Evolutionary conservation across 495 filamentous ascomycete species (phyloP).

Genomic region (Daldinia childiae): DNA sequence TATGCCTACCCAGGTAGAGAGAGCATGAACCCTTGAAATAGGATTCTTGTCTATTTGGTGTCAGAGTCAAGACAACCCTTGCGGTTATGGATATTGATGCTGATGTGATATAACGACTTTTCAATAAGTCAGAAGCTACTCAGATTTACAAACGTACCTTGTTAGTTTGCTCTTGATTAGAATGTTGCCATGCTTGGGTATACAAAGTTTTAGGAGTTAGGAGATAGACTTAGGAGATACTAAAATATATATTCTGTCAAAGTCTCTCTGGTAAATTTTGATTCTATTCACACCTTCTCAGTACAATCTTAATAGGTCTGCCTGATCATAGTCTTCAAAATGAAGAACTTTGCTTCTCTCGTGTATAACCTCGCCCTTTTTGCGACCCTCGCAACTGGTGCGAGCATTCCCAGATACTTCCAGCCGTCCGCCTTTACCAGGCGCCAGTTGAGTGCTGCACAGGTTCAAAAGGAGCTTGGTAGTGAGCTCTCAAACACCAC

Average conservation of each 20-base stretch:
- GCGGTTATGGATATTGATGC: background rate
- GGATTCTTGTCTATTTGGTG: background rate
- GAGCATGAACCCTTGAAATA: background rate
- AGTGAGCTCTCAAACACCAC: conserved; percentile 5
- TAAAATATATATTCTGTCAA: background rate
- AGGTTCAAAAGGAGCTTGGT: background rate
- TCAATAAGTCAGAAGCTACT: background rate
- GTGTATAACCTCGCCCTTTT: background rate
- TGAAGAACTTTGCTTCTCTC: background rate
- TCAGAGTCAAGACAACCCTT: background rate
- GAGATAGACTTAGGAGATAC: background rate
- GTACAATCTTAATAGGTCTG: background rate
- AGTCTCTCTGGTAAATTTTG: background rate
- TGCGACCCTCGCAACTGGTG: background rate
- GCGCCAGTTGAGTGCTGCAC: background rate
- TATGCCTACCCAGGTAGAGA: background rate
- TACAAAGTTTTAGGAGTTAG: background rate
- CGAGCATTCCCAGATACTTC: background rate
- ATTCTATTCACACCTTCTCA: background rate
- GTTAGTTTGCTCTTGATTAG: background rate
- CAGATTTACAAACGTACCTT: background rate
- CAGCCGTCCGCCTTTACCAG: background rate
- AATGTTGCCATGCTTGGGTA: background rate
- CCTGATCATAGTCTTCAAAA: background rate
- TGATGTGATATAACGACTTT: background rate